Conservation (phyloP, 1,284 basidiomycete species). For the Mycena sp. region DNA sequence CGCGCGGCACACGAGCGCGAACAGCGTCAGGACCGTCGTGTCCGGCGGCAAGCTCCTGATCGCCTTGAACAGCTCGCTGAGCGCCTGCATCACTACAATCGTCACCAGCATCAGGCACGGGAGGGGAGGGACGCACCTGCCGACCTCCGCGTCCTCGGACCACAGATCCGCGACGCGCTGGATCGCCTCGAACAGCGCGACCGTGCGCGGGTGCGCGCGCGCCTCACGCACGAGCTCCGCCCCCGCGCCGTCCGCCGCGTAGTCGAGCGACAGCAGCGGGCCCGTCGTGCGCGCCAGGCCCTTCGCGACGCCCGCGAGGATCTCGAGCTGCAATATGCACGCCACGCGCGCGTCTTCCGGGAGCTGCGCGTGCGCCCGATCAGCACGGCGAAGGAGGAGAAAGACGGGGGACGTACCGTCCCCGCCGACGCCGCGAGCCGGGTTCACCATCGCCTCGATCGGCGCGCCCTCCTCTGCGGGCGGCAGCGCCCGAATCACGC, state of each 20-base stretch:
- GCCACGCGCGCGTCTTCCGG: constrained; percentile 72
- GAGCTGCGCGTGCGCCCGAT: constrained; percentile 50
- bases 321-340: constrained; percentile 77
- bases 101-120: neutral
- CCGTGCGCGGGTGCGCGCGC: constrained; percentile 72
- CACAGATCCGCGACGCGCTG: constrained; percentile 72
- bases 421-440: no score
- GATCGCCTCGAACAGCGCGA: constrained; percentile 67
- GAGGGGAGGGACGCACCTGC: constrained; percentile 67
- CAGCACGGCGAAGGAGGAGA: constrained; percentile 16
- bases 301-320: constrained; percentile 84
- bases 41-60: constrained; percentile 80
- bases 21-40: constrained; percentile 79
- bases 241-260: constrained; percentile 67
- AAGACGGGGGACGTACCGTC: constrained; percentile 51
- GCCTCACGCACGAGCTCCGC: constrained; percentile 64
- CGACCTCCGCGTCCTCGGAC: constrained; percentile 75
- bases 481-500: constrained; percentile 88
- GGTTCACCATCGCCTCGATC: no score
- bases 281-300: constrained; percentile 84
- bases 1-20: constrained; percentile 82
- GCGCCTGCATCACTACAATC: constrained; percentile 56
- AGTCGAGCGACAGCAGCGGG: constrained; percentile 57
- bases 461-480: constrained; percentile 80
- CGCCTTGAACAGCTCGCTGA: constrained; percentile 84